phyloP scores from a whole-genome alignment of 2,329 filamentous ascomycete species.

The Monilinia laxa region DNA sequence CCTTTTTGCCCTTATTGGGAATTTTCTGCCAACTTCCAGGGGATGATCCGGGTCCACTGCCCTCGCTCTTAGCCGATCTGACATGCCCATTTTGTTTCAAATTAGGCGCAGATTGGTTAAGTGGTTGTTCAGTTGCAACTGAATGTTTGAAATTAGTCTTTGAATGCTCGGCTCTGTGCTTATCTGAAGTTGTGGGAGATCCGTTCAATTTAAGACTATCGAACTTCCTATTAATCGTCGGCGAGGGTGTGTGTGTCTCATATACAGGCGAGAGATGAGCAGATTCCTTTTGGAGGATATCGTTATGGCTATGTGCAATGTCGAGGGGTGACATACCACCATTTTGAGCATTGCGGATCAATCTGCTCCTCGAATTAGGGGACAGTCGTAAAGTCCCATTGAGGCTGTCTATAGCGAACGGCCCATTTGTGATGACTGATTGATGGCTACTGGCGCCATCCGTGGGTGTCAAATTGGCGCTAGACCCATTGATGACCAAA shows the following conservation, averaged over 20 bases:
- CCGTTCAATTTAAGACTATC: conserved; percentile 41
- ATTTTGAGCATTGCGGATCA: conserved; percentile 34
- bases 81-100: conserved; percentile 53
- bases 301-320: conserved; percentile 34
- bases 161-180: conserved; percentile 28
- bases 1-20: conserved; percentile 49
- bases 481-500: conserved; percentile 36
- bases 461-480: conserved; percentile 5
- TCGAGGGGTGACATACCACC: conserved; percentile 39
- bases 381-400: conserved; percentile 34
- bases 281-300: conserved; percentile 35
- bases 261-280: conserved; percentile 69
- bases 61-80: conserved; percentile 56
- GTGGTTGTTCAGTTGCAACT: conserved; percentile 43
- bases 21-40: conserved; percentile 58
- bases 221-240: conserved; percentile 57
- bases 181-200: conserved; percentile 21
- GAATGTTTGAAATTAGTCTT: conserved; percentile 30
- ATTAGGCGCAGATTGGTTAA: conserved; percentile 27
- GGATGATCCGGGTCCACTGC: conserved; percentile 38
- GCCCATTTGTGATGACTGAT: conserved; percentile 27
- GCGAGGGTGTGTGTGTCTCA: conserved; percentile 70
- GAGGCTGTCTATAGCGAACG: conserved; percentile 27
- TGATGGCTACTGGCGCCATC: conserved; percentile 26
- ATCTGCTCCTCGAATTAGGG: conserved; percentile 34